Evolutionary conservation across 768 basidiomycete species (phyloP), one percentile per base, ranked within the genome.

Genomic region (Trametes elegans): DNA sequence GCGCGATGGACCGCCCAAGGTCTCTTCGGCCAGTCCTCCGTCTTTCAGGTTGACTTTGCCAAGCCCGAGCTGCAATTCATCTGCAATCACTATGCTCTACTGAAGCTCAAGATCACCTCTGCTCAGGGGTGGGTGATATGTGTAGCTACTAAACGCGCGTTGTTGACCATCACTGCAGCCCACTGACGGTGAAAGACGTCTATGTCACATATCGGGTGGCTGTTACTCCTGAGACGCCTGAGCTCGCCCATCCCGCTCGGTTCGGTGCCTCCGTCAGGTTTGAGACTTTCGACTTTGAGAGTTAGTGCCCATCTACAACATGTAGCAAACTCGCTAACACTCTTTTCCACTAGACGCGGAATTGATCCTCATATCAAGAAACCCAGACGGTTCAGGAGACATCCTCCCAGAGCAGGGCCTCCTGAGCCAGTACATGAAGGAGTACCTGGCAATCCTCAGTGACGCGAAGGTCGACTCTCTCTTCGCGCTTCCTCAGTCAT

Each of bases 61-160:
- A 52, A 55, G 36, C 69, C 69, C 11, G 26, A 46, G 7, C 26
- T 70, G 28, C 55, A 63, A 34, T 70, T 70, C 53, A 53, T 69
- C 23, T 70, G 69, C 54, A 68, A 70, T 50, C 69, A 70, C 47
- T 65, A 70, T 32, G 68, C 58, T 8, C 41, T 65, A 10, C 40
- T 70, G 29, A 49, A 48, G 14, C 41, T 70, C 34, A 59, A 57
- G 19, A 55, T 70, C 36, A 43, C 45, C 5, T 48, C 57, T n/a
- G 68, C 66, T 21, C 62, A 66, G 40, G 8, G 38, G 53, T 11
- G 45, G 9, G 23, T 2, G 5, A 6, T 9, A 4, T 23, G 18
- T 23, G 21, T 7, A 8, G 8, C 5, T 23, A 21, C 13, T 13
- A 35, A 7, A 13, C 7, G 7, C 34, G 6, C 34, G 13, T 35